Conservation (phyloP, 2,329 filamentous ascomycete genomes). For the Cercospora sp. region DNA sequence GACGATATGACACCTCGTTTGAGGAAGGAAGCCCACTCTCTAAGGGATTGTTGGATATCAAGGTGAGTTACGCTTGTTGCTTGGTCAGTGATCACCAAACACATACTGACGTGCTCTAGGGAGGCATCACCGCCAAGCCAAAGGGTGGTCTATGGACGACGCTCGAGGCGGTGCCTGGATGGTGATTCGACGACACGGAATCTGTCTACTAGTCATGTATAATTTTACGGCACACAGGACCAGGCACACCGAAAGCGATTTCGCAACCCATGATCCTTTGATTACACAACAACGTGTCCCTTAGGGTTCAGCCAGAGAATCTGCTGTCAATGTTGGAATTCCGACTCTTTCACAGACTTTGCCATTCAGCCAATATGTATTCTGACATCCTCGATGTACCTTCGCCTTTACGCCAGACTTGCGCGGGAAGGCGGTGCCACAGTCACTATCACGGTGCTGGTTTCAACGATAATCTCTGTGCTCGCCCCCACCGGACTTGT, state of each 20-base stretch:
- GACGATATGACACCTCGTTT: constrained; percentile 68
- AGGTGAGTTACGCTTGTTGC: constrained; percentile 33
- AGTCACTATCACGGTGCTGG: constrained; percentile 2
- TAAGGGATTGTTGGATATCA: constrained; percentile 62
- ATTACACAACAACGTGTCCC: neutral
- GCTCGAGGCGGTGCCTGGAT: constrained; percentile 66
- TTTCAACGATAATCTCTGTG: neutral
- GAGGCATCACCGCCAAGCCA: constrained; percentile 71
- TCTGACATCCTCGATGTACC: neutral
- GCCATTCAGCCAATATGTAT: neutral
- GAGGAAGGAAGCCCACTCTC: constrained; percentile 53
- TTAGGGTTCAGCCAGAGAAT: neutral
- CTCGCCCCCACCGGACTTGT: neutral
- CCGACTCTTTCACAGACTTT: neutral
- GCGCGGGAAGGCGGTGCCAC: neutral
- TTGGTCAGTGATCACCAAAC: neutral
- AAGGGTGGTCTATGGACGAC: constrained; percentile 70
- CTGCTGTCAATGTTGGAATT: neutral
- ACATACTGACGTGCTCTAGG: constrained; percentile 26
- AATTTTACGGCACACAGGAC: neutral
- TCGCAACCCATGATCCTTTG: neutral
- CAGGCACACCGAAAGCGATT: neutral
- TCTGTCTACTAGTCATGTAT: neutral
- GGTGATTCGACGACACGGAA: constrained; percentile 46
- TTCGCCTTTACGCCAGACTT: neutral